A percentile compares a stretch with the other conserved stretches of the same genome.
Evolutionary conservation across 768 basidiomycete species (phyloP).

Genomic region (Collybia nuda): DNA sequence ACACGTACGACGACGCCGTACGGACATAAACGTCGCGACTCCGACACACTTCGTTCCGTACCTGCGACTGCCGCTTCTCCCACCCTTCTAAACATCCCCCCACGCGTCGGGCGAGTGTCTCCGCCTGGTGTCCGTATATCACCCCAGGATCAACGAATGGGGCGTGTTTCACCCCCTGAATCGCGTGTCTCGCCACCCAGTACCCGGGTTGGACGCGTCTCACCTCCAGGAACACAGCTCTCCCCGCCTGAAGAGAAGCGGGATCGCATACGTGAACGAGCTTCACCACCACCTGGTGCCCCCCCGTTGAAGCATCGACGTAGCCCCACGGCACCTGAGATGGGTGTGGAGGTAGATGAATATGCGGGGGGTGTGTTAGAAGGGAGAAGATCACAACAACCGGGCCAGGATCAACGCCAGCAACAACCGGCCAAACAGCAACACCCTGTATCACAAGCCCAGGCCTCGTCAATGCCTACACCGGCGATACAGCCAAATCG

Average conservation of each 20-base stretch:
- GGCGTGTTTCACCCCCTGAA: conserved; percentile 20
- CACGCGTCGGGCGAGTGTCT: conserved; percentile 13
- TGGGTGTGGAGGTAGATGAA: conserved; percentile 1
- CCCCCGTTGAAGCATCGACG: conserved; percentile 52
- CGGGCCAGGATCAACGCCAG: conserved; percentile 15
- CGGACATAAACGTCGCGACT: conserved; percentile 68
- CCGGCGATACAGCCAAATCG: conserved; percentile 37
- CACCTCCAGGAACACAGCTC: conserved; percentile 23
- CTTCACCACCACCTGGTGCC: conserved; percentile 17
- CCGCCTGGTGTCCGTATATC: conserved; percentile 18
- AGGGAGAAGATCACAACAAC: conserved; percentile 33
- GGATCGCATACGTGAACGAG: conserved; percentile 9
- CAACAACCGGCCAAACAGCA: conserved; percentile 28
- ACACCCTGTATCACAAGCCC: conserved; percentile 28
- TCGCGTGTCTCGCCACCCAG: conserved; percentile 2
- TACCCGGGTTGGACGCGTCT: conserved; percentile 26
- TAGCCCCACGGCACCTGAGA: conserved; percentile 70
- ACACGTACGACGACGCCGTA: conserved; percentile 24
- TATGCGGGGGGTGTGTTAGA: conserved; percentile 24
- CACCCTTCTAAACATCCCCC: conserved; percentile 45
- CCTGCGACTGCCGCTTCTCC: conserved; percentile 47
- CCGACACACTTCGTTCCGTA: conserved; percentile 67
- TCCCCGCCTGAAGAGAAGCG: not conserved
- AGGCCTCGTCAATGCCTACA: conserved; percentile 33
- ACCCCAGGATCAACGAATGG: conserved; percentile 14